phyloP scores from a whole-genome alignment of 768 basidiomycete species.

The Trametes coccinea region DNA sequence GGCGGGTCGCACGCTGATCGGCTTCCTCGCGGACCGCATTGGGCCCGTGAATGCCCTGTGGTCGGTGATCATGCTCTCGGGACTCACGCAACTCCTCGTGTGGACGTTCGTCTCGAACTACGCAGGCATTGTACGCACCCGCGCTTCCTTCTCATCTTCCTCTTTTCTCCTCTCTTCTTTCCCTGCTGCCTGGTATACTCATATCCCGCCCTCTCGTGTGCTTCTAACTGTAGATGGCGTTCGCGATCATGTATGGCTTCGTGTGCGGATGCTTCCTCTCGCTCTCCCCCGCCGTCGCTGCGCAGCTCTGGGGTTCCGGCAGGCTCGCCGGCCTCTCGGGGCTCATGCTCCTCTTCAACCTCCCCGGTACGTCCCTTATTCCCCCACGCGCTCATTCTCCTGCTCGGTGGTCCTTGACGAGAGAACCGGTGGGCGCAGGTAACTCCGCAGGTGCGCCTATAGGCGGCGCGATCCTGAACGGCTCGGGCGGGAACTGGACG shows the following conservation, averaged over 20 bases:
- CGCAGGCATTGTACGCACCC: slow-evolving; percentile 27
- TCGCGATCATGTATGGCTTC: slow-evolving; percentile 37
- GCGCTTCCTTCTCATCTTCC: not conserved
- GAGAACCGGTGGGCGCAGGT: not conserved
- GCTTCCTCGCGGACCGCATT: slow-evolving; percentile 39
- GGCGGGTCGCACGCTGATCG: slow-evolving; percentile 34
- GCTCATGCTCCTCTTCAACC: slow-evolving; percentile 24
- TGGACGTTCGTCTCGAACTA: slow-evolving; percentile 41
- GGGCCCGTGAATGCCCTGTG: slow-evolving; percentile 44
- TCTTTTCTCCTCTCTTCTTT: not conserved
- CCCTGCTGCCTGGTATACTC: not conserved
- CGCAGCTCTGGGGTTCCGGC: slow-evolving; percentile 26
- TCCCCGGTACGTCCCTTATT: slow-evolving; percentile 18
- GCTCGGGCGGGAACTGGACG: slow-evolving; percentile 23
- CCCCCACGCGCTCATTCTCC: not conserved
- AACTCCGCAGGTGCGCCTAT: slow-evolving; percentile 25
- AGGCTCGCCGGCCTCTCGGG: slow-evolving; percentile 26
- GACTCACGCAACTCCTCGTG: slow-evolving; percentile 38
- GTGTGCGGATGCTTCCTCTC: slow-evolving; percentile 41
- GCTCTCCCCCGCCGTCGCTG: slow-evolving; percentile 35
- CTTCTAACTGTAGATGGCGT: slow-evolving; percentile 27
- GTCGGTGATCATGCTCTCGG: slow-evolving; percentile 36
- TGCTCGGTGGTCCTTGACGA: not conserved
- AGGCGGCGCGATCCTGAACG: slow-evolving; percentile 25
- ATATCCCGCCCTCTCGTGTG: not conserved